Percentiles rank a stretch among this genome's conserved stretches.
phyloP scores from a whole-genome alignment of 2,329 filamentous ascomycete species.

The Colletotrichum gigasporum region DNA sequence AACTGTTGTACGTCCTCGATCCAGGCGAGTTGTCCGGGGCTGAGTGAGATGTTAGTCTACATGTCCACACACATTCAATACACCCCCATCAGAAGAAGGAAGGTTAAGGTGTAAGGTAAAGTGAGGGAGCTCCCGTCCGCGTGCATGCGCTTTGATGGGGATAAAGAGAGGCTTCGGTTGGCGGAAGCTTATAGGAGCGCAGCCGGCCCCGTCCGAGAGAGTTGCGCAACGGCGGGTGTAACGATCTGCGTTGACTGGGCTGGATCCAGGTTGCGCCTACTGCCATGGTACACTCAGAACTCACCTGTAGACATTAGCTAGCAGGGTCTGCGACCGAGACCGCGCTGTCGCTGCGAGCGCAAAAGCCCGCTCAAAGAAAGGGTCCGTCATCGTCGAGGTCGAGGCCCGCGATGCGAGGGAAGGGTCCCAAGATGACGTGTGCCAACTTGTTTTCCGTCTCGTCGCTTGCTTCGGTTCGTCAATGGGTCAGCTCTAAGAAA shows the following conservation, averaged over 20 bases:
- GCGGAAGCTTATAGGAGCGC: not conserved
- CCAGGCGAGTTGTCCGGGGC: constrained; percentile 41
- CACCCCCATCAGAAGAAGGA: too few species aligned
- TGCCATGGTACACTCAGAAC: not conserved
- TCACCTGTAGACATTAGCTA: constrained; percentile 14
- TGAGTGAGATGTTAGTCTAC: constrained; percentile 6
- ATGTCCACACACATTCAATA: not conserved
- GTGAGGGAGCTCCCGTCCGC: too few species aligned
- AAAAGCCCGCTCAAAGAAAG: constrained; percentile 16
- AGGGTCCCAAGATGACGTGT: not conserved
- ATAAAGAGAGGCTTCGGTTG: not conserved
- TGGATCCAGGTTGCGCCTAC: not conserved
- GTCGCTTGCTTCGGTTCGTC: not conserved
- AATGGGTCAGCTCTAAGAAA: not conserved
- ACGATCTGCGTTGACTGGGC: not conserved
- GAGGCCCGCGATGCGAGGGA: not conserved
- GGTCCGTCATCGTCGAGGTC: constrained; percentile 6
- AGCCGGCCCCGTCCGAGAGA: not conserved
- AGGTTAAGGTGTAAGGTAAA: not conserved
- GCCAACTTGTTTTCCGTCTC: not conserved
- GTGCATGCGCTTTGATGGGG: not conserved
- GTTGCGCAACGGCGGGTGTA: not conserved
- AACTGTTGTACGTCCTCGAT: constrained; percentile 47
- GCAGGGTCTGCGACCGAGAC: not conserved
- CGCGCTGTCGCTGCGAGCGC: constrained; percentile 10